Percentiles rank a stretch among this genome's conserved stretches.
Evolutionary conservation across 83 land plant species (phyloP).

Genomic region (Picea abies): DNA sequence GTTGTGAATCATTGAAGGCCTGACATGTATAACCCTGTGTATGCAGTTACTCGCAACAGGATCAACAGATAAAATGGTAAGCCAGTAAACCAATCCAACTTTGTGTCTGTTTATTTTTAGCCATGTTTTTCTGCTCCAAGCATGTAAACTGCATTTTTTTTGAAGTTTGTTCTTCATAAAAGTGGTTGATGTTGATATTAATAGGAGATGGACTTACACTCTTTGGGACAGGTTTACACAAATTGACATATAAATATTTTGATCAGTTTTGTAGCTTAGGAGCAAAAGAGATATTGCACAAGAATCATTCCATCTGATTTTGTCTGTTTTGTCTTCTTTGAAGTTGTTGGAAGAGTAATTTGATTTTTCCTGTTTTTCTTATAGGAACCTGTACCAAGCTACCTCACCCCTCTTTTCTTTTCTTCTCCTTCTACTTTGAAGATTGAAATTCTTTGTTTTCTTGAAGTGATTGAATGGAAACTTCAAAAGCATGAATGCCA

Average conservation of each 20-base stretch:
- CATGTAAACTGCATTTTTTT: not conserved
- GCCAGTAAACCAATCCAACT: constrained; percentile 26
- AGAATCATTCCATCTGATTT: not conserved
- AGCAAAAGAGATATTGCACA: not conserved
- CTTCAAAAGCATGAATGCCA: not conserved
- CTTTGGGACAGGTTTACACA: not conserved
- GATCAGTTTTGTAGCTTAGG: not conserved
- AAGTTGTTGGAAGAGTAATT: not conserved
- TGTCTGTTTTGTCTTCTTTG: too few species aligned
- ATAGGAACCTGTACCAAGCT: not conserved
- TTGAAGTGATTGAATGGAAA: not conserved
- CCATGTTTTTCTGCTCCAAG: not conserved
- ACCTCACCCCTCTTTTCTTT: not conserved
- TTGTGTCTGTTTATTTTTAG: constrained; percentile 5
- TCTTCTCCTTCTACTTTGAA: not conserved
- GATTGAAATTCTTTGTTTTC: not conserved
- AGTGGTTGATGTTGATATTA: not conserved
- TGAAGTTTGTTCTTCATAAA: not conserved
- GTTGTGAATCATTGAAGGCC: not conserved
- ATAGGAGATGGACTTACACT: not conserved
- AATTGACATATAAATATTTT: not conserved
- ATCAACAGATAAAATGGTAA: constrained; percentile 92
- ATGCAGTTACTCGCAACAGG: constrained; percentile 91
- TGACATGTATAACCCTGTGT: not conserved
- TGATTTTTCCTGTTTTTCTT: not conserved